Base-by-base conservation (phyloP, 139 green algal species). In the Coelastrella sp. region DNA sequence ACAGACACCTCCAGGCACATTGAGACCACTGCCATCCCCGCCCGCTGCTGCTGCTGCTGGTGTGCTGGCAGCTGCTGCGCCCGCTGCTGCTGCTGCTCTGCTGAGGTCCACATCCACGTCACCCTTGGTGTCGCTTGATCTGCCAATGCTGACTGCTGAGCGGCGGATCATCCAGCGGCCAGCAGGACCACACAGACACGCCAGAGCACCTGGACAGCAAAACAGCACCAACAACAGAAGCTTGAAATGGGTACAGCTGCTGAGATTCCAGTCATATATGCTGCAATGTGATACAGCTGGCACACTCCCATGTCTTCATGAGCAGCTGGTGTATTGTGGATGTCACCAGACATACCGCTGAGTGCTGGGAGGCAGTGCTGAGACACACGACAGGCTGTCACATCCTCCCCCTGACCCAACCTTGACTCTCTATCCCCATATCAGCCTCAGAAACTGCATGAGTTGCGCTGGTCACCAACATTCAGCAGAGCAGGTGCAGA, bases 61-160 rank as follows among this genome's bases (percentile, higher is more conserved):
- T 4, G 68, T 8, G 68, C 68, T 76, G 68, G 17, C 79, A 57
- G 79, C 19, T 85, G 79, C 57, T 68, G 79, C 4, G 10, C 10
- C 8, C 49, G 65, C 60, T 4, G 22, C 68, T 60, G 65, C 60
- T 4, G 22, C 68, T 80, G 93, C 93, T 9, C 10, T 57, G 7
- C 75, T 22, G 20, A 96, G 83, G 78, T 96, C 92, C 17, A 96
- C 84, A 70, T 96, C 94, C 65, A 95, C 93, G 83, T 93, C 87
- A 75, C 79, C 92, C 8, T 91, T 88, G 27, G 49, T 81, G 60
- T 85, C 90, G 4, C 66, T 92, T 25, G 78, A 76, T 4, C 94
- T 88, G 8, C 94, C 94, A 7, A 96, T 15, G 61, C 22, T 92
- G 12, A 95, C 87, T 24, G 84, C 89, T 0, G 80, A 87, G 58